phyloP scores from a whole-genome alignment of 352 stramenopile species.

The Aphanomyces stellatus region DNA sequence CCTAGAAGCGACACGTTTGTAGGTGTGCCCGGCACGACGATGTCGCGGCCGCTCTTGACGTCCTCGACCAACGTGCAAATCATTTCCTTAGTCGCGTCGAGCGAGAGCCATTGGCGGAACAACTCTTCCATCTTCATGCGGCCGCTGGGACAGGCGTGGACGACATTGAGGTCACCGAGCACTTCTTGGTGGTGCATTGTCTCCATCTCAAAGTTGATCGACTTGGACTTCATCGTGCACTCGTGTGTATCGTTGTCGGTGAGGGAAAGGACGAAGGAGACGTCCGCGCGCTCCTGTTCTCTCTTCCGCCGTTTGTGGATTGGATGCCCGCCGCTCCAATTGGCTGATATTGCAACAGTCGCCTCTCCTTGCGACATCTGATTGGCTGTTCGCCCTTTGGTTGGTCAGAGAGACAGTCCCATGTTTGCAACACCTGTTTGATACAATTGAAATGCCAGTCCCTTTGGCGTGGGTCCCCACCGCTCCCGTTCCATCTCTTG shows the following conservation, averaged over 20 bases:
- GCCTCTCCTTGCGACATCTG: not conserved
- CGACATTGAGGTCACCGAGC: slow-evolving; percentile 17
- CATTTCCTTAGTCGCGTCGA: slow-evolving; percentile 77
- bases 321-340: not conserved
- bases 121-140: slow-evolving; percentile 85
- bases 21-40: slow-evolving; percentile 1
- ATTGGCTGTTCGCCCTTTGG: slow-evolving; percentile 12
- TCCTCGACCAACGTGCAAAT: slow-evolving; percentile 75
- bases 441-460: too few relatives aligned
- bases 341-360: slow-evolving; percentile 5
- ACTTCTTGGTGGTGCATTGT: slow-evolving; percentile 6
- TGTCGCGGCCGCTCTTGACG: slow-evolving; percentile 40
- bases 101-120: slow-evolving; percentile 80
- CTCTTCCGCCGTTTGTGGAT: slow-evolving; percentile 1
- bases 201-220: slow-evolving; percentile 8
- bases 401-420: not conserved
- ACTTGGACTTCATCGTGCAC: slow-evolving; percentile 17
- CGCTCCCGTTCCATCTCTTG: too few relatives aligned
- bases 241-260: too few relatives aligned
- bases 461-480: too few relatives aligned
- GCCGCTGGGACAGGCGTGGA: slow-evolving; percentile 58
- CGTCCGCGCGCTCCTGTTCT: not conserved
- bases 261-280: not conserved
- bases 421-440: too few relatives aligned
- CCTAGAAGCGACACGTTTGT: slow-evolving; percentile 15